Evolutionary conservation across 352 stramenopile genomes (phyloP), one percentile per base, ranked within the genome.

Genomic region (Phytophthora citricola): DNA sequence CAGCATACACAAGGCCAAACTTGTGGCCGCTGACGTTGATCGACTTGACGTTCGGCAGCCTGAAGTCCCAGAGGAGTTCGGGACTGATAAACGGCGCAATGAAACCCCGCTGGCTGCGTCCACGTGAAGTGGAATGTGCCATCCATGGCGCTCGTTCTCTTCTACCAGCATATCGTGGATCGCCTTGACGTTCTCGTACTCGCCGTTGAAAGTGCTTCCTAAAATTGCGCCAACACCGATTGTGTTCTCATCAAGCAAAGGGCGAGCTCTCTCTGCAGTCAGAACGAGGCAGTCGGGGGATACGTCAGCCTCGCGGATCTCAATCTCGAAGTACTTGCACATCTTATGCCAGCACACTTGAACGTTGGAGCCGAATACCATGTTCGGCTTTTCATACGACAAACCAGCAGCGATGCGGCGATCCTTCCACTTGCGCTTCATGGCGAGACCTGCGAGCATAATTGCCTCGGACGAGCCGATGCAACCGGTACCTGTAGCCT

Each of bases 11-110:
- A 36, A 97, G 84, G 1, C 91, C 90, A 70, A 97, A 98, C 67
- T 98, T 98, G 78, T 98, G 92, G 32, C 92, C 92, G 34, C 87
- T 96, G 4, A 92, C 85, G 54, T 96, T 97, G 71, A 98, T 97
- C 17, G 82, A 94, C 71, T 96, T 92, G 63, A 95, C 89, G 51
- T 92, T 91, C 4, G 89, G 88, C 34, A 97, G 58, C 2, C 88
- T 74, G 58, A 97, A 96, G 69, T 97, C 89, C 89, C 88, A 97
- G 38, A 80, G 54, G 24, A 96, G 67, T 34, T 96, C 87, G 4
- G 88, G 89, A 17, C 79, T 83, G 15, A 96, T 69, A 63, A 97
- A 97, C 5, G 90, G 91, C 15, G 91, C 91, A 49, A 97, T 94
- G 63, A 97, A 97, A 17, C 90, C 11, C 62, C 62, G 17, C 46